Conservation (phyloP, 768 basidiomycete species). For the Auricularia sp. region DNA sequence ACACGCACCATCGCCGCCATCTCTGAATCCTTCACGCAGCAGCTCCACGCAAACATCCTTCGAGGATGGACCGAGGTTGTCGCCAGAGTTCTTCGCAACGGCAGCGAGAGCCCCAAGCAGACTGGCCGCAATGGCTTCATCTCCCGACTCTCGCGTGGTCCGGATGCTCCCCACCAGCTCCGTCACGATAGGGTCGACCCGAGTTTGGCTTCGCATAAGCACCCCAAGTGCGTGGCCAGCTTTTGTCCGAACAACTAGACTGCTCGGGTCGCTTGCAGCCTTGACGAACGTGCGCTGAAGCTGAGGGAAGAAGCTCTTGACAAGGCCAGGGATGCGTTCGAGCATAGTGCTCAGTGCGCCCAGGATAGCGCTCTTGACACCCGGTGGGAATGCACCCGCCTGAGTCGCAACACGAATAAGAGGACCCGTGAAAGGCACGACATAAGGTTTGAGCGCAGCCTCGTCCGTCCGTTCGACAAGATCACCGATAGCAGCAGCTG, state of each 20-base stretch:
- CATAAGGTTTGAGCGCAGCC: conserved; percentile 83
- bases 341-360: conserved; percentile 78
- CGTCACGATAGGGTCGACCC: conserved; percentile 89
- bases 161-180: conserved; percentile 46
- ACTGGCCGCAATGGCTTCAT: conserved; percentile 61
- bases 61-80: conserved; percentile 69
- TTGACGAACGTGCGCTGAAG: conserved; percentile 95
- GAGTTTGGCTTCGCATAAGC: conserved; percentile 81
- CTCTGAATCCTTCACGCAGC: conserved; percentile 68
- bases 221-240: conserved; percentile 80
- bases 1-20: conserved; percentile 50
- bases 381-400: conserved; percentile 80
- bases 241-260: conserved; percentile 64
- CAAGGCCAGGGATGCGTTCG: conserved; percentile 73
- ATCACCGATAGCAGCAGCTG: conserved; percentile 93
- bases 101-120: conserved; percentile 66
- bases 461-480: conserved; percentile 84
- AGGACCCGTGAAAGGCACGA: conserved; percentile 90
- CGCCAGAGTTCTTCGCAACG: conserved; percentile 58
- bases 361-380: conserved; percentile 87
- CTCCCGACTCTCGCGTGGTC: conserved; percentile 24
- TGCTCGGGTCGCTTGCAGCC: conserved; percentile 71
- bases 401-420: conserved; percentile 92
- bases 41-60: conserved; percentile 66
- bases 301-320: conserved; percentile 98